Conservation (phyloP, 495 filamentous ascomycete species). For the Penicillium atrosanguineum region DNA sequence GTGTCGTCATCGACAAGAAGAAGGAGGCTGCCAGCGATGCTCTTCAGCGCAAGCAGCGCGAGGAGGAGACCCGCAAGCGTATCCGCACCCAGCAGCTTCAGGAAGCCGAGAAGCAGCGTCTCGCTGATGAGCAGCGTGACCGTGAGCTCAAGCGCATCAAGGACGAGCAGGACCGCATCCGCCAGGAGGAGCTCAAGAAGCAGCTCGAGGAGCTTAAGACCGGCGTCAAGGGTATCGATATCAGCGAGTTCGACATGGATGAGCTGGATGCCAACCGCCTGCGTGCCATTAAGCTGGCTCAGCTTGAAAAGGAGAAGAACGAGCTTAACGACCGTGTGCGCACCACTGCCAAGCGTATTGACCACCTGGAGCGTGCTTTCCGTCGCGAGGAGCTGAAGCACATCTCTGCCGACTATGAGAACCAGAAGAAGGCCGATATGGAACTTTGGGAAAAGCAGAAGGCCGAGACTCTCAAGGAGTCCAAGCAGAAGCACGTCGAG, state of each 20-base stretch:
- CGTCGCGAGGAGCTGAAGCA: conserved; percentile 93
- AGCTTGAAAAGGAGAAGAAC: conserved; percentile 97
- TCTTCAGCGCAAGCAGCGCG: conserved; percentile 82
- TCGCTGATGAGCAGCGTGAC: conserved; percentile 85
- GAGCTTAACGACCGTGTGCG: conserved; percentile 84
- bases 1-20: conserved; percentile 90
- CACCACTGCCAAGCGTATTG: conserved; percentile 90
- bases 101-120: conserved; percentile 81
- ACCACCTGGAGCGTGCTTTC: conserved; percentile 96
- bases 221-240: conserved; percentile 74
- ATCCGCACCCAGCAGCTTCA: conserved; percentile 79
- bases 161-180: conserved; percentile 87
- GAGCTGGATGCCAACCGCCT: conserved; percentile 86
- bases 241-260: conserved; percentile 71
- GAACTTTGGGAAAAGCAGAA: conserved; percentile 76
- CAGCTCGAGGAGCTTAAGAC: conserved; percentile 94
- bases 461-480: conserved; percentile 70
- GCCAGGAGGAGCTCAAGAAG: conserved; percentile 90
- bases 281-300: conserved; percentile 88
- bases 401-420: conserved; percentile 79
- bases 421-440: conserved; percentile 76
- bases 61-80: conserved; percentile 82
- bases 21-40: conserved; percentile 89
- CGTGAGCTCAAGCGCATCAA: conserved; percentile 85
- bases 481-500: conserved; percentile 84